A percentile compares a stretch with the other conserved stretches of the same genome.
Evolutionary conservation across 1,284 basidiomycete genomes (phyloP).

Genomic region (Sporisorium sorghi): DNA sequence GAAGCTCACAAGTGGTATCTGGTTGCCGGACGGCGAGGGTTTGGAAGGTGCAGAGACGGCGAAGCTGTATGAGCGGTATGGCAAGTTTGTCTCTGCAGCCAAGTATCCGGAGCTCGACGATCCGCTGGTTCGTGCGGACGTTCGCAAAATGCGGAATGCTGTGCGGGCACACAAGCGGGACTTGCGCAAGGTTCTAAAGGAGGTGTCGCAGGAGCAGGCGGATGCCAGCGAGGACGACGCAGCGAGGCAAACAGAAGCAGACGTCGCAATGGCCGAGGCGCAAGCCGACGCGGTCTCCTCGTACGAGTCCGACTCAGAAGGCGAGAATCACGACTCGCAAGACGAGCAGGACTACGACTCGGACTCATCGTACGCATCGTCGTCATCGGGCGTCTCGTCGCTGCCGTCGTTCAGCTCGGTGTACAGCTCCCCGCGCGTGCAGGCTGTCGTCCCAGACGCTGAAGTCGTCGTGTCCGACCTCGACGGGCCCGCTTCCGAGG

Average conservation of each 20-base stretch:
- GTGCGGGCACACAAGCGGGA: constrained; percentile 15
- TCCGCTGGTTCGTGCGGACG: constrained; percentile 32
- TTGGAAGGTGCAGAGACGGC: constrained; percentile 4
- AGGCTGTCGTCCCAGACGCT: constrained; percentile 19
- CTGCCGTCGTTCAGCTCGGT: constrained; percentile 45
- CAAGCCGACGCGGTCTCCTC: constrained; percentile 7
- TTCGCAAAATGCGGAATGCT: constrained; percentile 33
- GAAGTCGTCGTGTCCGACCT: constrained; percentile 12
- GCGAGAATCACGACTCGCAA: background rate
- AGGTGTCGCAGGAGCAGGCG: background rate
- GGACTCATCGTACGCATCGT: constrained; percentile 24
- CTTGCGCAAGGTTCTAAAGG: background rate
- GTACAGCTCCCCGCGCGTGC: constrained; percentile 30
- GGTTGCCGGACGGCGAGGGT: constrained; percentile 8
- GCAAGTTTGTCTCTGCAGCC: constrained; percentile 24
- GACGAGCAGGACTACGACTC: constrained; percentile 30
- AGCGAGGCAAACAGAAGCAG: background rate
- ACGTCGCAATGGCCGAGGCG: background rate
- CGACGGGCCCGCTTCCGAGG: constrained; percentile 17
- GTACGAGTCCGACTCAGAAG: constrained; percentile 16
- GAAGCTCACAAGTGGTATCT: constrained; percentile 26
- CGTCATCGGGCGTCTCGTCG: constrained; percentile 37
- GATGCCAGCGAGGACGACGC: background rate
- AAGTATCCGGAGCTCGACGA: constrained; percentile 22
- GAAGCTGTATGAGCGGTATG: constrained; percentile 25